phyloP scores from a whole-genome alignment of 1,284 basidiomycete genomes.

The Trichosporon sp. region DNA sequence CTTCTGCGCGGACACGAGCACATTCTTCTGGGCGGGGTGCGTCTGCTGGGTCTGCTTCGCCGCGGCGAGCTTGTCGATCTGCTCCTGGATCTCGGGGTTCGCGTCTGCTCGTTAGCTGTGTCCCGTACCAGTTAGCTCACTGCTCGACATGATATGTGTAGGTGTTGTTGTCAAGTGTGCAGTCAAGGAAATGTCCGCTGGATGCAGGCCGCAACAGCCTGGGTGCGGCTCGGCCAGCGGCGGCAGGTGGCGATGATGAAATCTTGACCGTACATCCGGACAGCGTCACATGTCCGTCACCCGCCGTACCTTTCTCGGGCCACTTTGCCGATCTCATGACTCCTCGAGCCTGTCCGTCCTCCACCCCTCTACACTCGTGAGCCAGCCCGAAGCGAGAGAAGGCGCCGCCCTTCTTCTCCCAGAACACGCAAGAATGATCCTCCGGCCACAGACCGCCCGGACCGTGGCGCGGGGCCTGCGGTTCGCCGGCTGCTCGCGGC shows the following conservation, averaged over 20 bases:
- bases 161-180: background rate
- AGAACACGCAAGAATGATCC: background rate
- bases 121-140: background rate
- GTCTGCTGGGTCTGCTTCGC: slow-evolving; percentile 20
- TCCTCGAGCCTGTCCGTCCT: background rate
- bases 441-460: background rate
- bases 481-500: background rate
- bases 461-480: background rate
- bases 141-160: background rate
- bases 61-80: slow-evolving; percentile 15
- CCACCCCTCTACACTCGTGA: background rate
- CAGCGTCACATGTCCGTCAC: background rate
- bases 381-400: background rate
- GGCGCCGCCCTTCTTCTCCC: background rate
- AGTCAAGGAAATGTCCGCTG: background rate
- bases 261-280: slow-evolving; percentile 1
- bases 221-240: background rate
- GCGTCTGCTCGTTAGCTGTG: background rate
- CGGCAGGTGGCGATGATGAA: background rate
- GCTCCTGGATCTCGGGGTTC: slow-evolving; percentile 12
- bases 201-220: background rate
- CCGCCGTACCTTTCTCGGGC: background rate
- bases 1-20: slow-evolving; percentile 31
- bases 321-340: slow-evolving; percentile 1
- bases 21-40: slow-evolving; percentile 19